Evolutionary conservation across 1,284 basidiomycete species (phyloP).

Genomic region (Ceratobasidium sp.): DNA sequence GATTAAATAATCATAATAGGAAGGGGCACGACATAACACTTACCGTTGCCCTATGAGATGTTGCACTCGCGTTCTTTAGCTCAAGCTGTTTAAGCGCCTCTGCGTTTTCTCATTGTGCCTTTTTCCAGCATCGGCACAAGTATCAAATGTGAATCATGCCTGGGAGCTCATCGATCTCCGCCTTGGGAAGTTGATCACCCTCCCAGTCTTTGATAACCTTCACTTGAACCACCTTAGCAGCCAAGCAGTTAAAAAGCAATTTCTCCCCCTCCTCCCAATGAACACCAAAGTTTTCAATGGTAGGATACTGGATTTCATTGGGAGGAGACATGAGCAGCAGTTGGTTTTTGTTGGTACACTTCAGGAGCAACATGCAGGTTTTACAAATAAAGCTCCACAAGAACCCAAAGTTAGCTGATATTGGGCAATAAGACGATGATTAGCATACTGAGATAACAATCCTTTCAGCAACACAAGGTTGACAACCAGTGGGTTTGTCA

Average conservation of each 20-base stretch:
- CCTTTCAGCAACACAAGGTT: neutral
- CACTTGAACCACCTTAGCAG: neutral
- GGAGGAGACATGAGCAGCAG: neutral
- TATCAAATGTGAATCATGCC: neutral
- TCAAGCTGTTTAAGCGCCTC: neutral
- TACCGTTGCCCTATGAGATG: neutral
- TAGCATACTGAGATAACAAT: neutral
- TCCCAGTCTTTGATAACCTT: neutral
- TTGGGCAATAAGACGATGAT: too few relatives aligned
- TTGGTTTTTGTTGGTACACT: neutral
- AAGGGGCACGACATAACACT: neutral
- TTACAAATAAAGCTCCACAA: neutral
- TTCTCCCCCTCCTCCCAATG: neutral
- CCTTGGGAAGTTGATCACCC: neutral
- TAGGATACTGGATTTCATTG: neutral
- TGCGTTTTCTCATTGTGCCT: neutral
- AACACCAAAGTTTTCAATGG: neutral
- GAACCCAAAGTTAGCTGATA: too few relatives aligned
- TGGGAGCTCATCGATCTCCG: neutral
- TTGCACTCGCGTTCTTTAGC: neutral
- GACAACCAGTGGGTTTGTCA: neutral
- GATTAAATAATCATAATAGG: neutral
- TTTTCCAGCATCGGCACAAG: neutral
- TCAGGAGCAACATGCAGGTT: neutral
- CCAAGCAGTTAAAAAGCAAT: neutral